Evolutionary conservation across 805 yeast species (phyloP).

Genomic region (Saturnispora serradocipensis): DNA sequence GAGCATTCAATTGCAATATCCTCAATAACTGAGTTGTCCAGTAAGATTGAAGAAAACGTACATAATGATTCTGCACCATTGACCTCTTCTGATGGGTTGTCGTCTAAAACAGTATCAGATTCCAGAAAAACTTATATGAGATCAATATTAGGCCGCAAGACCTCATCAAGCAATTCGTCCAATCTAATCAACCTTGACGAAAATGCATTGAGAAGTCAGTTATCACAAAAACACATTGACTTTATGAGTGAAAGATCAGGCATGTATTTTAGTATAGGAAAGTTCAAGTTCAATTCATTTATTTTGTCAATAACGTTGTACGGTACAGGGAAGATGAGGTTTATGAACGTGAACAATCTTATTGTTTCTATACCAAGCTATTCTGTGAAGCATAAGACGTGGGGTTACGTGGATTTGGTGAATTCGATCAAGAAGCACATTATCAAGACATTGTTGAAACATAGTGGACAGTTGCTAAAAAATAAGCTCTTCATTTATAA

Average conservation of each 20-base stretch:
- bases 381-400: slow-evolving; percentile 49
- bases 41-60: background rate
- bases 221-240: slow-evolving; percentile 20
- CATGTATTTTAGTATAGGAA: slow-evolving; percentile 57
- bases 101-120: background rate
- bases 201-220: background rate
- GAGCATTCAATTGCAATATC: background rate
- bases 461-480: slow-evolving; percentile 71
- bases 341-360: slow-evolving; percentile 73
- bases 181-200: background rate
- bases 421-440: slow-evolving; percentile 52
- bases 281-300: slow-evolving; percentile 42
- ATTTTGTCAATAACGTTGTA: slow-evolving; percentile 63
- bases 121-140: background rate
- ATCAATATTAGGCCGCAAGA: background rate
- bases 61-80: background rate
- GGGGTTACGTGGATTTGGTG: slow-evolving; percentile 65
- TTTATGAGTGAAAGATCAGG: slow-evolving; percentile 73
- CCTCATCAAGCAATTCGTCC: background rate
- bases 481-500: slow-evolving; percentile 43
- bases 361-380: slow-evolving; percentile 56
- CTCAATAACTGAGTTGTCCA: background rate
- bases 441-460: slow-evolving; percentile 47
- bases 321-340: slow-evolving; percentile 59
- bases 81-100: background rate